A percentile compares a stretch with the other conserved stretches of the same genome.
phyloP scores from a whole-genome alignment of 495 filamentous ascomycete species.

The Xylona heveae region DNA sequence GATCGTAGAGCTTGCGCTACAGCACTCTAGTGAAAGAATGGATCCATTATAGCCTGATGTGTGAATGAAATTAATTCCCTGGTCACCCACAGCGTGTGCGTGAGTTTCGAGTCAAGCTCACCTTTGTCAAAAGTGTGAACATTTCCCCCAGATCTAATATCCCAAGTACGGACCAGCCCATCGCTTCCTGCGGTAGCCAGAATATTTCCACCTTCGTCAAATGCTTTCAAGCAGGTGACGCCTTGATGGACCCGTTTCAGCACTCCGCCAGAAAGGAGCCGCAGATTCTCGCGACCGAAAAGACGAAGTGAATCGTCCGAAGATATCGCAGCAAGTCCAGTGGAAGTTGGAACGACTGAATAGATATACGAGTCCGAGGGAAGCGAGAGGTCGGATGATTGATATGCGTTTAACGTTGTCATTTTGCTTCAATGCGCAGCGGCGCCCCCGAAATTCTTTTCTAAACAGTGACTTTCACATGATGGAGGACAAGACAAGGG shows the following conservation, averaged over 20 bases:
- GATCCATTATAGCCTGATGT: constrained; percentile 20
- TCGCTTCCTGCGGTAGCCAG: constrained; percentile 28
- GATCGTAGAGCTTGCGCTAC: constrained; percentile 30
- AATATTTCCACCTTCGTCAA: constrained; percentile 9
- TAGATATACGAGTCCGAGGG: constrained; percentile 30
- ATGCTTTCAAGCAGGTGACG: constrained; percentile 22
- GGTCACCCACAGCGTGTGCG: background rate
- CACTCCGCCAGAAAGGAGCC: background rate
- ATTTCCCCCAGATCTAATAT: constrained; percentile 10
- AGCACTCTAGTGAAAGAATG: constrained; percentile 49
- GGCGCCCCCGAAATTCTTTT: too few relatives aligned
- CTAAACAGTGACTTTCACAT: too few relatives aligned
- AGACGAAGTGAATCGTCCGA: constrained; percentile 34
- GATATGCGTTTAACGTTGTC: too few relatives aligned
- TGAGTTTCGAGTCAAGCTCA: background rate
- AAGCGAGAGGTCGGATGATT: constrained; percentile 22
- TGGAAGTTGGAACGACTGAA: constrained; percentile 13
- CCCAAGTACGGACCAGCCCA: constrained; percentile 25
- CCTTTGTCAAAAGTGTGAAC: background rate
- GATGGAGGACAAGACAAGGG: too few relatives aligned
- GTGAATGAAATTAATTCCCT: background rate
- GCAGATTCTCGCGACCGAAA: constrained; percentile 22
- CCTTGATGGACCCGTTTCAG: constrained; percentile 10
- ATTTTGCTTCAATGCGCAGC: too few relatives aligned
- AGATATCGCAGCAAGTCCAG: constrained; percentile 25